Evolutionary conservation across 257 asterid species (phyloP).

Genomic region (Solanum sparsipilum): DNA sequence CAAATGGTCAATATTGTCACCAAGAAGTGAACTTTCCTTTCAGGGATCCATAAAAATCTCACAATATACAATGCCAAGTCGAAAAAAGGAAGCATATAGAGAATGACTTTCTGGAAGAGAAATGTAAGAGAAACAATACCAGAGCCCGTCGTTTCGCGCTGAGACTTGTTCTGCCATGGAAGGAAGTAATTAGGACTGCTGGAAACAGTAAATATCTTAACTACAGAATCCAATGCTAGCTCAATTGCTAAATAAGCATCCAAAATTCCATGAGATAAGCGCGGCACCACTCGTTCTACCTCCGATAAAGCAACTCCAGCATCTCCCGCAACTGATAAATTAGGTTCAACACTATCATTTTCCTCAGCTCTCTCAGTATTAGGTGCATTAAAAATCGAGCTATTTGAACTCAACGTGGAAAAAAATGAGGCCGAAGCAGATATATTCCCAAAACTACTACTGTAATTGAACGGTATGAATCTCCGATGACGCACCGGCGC

Average conservation of each 20-base stretch:
- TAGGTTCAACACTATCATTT: background rate
- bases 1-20: background rate
- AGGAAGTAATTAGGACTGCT: slow-evolving; percentile 85
- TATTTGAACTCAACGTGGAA: background rate
- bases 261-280: slow-evolving; percentile 17
- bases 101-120: background rate
- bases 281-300: slow-evolving; percentile 2
- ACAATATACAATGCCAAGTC: background rate
- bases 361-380: background rate
- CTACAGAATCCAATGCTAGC: slow-evolving; percentile 88
- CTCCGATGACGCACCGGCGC: background rate
- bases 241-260: slow-evolving; percentile 69
- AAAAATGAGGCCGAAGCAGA: background rate
- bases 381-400: background rate
- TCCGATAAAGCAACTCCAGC: background rate
- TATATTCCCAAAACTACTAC: background rate
- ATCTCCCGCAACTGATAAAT: background rate
- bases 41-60: background rate
- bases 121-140: slow-evolving; percentile 24
- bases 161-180: slow-evolving; percentile 93
- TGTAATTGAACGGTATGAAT: background rate
- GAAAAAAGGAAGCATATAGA: background rate
- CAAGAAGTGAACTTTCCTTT: background rate
- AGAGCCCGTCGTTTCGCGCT: slow-evolving; percentile 95
- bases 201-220: slow-evolving; percentile 83